phyloP scores from a whole-genome alignment of 2,329 filamentous ascomycete species.

The Sarocladiaceae sp. region DNA sequence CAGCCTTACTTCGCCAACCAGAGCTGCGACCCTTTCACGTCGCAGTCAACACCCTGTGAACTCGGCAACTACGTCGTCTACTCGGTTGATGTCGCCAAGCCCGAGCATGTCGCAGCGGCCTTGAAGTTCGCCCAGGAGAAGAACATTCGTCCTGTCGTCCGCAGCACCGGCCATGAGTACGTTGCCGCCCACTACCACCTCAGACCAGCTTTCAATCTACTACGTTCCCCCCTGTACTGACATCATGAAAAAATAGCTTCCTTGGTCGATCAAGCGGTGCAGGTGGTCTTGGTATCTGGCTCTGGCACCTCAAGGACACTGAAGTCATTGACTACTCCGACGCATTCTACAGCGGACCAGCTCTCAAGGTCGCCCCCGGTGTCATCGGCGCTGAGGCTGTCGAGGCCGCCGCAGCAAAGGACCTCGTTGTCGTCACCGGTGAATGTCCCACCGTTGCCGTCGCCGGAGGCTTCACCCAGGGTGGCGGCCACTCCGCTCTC shows the following conservation, averaged over 20 bases:
- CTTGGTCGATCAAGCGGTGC: conserved; percentile 30
- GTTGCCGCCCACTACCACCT: conserved; percentile 2
- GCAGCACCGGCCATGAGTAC: conserved; percentile 27
- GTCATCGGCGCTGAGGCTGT: conserved; percentile 42
- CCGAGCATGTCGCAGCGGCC: conserved; percentile 24
- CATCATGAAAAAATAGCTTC: too few species aligned
- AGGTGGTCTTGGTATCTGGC: conserved; percentile 34
- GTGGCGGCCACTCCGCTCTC: conserved; percentile 52
- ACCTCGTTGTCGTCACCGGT: conserved; percentile 45
- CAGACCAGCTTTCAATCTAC: neutral
- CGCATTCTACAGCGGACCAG: conserved; percentile 40
- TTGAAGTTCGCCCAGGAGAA: conserved; percentile 31
- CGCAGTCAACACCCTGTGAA: conserved; percentile 26
- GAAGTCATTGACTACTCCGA: conserved; percentile 34
- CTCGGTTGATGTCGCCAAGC: conserved; percentile 25
- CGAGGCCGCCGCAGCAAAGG: conserved; percentile 35
- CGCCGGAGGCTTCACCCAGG: conserved; percentile 54
- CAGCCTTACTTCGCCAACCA: conserved; percentile 29
- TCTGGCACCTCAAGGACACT: conserved; percentile 32
- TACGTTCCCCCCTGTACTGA: too few species aligned
- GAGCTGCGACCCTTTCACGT: conserved; percentile 30
- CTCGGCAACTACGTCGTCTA: conserved; percentile 38
- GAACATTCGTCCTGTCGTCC: conserved; percentile 29
- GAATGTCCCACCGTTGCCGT: conserved; percentile 51
- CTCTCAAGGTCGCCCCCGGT: conserved; percentile 49